These are phyloP conservation scores for Pleurotus pulmonarius DNA, from an alignment of 768 basidiomycete species.

Conservation along the genomic window DNA sequence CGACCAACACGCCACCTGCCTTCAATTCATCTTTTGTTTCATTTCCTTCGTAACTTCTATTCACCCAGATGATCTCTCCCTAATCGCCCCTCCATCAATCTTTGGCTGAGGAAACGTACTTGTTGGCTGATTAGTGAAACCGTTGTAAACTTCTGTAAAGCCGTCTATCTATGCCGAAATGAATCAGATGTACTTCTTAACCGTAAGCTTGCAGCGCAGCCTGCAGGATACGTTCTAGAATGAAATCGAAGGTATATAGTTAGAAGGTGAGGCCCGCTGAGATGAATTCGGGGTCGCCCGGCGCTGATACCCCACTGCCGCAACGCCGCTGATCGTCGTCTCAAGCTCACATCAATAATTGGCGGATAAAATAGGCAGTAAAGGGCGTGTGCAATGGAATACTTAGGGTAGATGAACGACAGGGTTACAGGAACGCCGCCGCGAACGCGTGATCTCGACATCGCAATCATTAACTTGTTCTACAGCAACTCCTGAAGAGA, in stretches of 20 bases:
- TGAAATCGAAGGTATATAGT: no score
- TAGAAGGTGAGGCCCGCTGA: neutral
- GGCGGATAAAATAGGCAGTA: no score
- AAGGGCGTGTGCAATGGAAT: no score
- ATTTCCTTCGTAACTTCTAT: neutral
- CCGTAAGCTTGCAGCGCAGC: no score
- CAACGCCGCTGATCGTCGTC: no score
- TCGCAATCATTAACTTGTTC: neutral
- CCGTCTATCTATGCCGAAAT: neutral
- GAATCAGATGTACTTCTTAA: no score
- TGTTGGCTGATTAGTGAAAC: slow-evolving; percentile 3
- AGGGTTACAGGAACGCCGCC: no score
- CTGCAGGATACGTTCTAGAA: no score
- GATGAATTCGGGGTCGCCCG: slow-evolving; percentile 7
- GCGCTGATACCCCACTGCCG: no score
- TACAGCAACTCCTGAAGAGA: neutral
- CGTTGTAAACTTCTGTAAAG: slow-evolving; percentile 2
- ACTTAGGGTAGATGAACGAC: no score
- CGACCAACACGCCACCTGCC: neutral
- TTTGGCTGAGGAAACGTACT: neutral
- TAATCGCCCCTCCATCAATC: slow-evolving; percentile 3
- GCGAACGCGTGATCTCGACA: no score
- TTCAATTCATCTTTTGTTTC: neutral
- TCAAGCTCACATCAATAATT: no score
- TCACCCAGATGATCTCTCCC: neutral